Evolutionary conservation across 208 protist genomes (phyloP), one percentile per base, ranked within the genome.

Genomic region (Tritrichomonas foetus): DNA sequence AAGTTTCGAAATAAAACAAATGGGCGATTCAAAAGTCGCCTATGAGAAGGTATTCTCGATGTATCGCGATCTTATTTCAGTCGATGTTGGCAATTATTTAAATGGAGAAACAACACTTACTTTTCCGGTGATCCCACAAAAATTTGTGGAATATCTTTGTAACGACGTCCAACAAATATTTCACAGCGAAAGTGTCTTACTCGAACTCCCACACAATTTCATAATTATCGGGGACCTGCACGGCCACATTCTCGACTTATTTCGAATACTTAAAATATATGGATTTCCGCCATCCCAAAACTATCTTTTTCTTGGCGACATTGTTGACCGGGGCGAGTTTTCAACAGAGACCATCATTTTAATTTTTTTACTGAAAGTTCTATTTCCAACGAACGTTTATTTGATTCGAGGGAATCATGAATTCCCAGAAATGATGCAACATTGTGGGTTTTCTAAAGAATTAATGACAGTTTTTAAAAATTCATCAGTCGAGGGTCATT

Each of bases 301-400:
- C 41, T 75, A 75, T 75, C n/a, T 75, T 36, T 75, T 75, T n/a
- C 69, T 75, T 44, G 69, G 69, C 33, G 69, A 75, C n/a, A 75
- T 75, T n/a, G 44, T 75, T 44, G 69, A 75, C 33, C 1, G 69
- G 3, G 69, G 69, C 9, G 69, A 75, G 69, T 75, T 75, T 44
- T 75, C 69, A 1, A 16, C 41, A 3, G 69, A 75, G 33, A 75
- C 69, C 0, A 75, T 75, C 14, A 47, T 36, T 13, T 36, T 75
- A 75, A 75, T 75, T 36, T 44, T 75, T n/a, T 13, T 75, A 36
- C 36, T 75, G 69, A 75, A 75, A 44, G 69, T 75, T 44, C n/a
- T 75, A 13, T 75, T 27, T 27, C 69, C 69, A 20, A 27, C 36
- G 20, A 27, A 75, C 20, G 69, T 75, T 75, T 75, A 44, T 75